Evolutionary conservation across 2,329 filamentous ascomycete genomes (phyloP).

Genomic region (Phialocephala sp.): DNA sequence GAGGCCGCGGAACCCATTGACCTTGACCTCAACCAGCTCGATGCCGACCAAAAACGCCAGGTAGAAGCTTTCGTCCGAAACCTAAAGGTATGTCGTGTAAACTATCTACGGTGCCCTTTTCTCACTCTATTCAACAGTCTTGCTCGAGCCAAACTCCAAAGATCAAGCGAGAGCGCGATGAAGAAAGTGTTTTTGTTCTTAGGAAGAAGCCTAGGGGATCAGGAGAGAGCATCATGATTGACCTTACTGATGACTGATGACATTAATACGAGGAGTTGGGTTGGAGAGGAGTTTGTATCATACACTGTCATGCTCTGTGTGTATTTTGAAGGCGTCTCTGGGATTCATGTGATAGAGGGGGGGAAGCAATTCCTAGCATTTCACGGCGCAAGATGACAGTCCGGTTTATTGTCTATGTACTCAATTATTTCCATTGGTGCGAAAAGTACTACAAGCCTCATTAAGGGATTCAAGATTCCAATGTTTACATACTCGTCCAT

Average conservation of each 20-base stretch:
- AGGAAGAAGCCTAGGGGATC: neutral
- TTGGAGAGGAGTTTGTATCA: neutral
- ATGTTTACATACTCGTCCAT: too few species aligned
- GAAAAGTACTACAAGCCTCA: too few species aligned
- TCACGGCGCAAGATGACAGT: too few species aligned
- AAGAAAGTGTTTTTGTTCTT: neutral
- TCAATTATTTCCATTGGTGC: too few species aligned
- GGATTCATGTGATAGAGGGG: neutral
- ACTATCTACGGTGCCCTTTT: neutral
- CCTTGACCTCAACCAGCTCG: neutral
- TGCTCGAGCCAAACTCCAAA: neutral
- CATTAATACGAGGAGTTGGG: neutral
- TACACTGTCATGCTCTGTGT: neutral
- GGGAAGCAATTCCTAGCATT: too few species aligned
- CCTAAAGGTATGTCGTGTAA: neutral
- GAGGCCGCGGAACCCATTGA: too few species aligned
- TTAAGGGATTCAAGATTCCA: too few species aligned
- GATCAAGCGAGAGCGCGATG: neutral
- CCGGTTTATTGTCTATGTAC: too few species aligned
- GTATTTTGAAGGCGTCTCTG: neutral
- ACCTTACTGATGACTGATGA: constrained; percentile 12
- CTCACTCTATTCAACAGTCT: neutral
- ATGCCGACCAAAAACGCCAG: neutral
- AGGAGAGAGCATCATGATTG: neutral
- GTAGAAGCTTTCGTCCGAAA: neutral